Base-by-base conservation (phyloP, 169 alveolate genomes). In the Besnoitia besnoiti region DNA sequence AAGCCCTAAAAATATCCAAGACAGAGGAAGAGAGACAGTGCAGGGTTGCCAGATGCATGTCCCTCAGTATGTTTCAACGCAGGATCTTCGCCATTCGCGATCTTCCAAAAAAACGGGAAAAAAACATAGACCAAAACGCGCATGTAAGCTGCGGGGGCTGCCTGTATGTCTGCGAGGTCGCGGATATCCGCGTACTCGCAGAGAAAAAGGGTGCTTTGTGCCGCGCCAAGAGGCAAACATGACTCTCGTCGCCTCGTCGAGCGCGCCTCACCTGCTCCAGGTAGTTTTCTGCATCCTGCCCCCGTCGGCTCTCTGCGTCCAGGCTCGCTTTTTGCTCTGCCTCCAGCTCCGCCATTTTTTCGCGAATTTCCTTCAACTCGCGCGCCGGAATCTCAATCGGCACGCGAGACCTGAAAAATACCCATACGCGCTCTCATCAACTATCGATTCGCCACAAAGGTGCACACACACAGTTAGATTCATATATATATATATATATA, bases 361-460 rank as follows among this genome's bases (percentile, higher is more conserved):
- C 59, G 40, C 50, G 82, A 37, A 89, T 91, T 42, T 76, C 94
- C 47, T 40, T 76, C 94, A 90, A 16, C 42, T 90, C 94, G 12
- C 79, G 77, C 40, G 67, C 91, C 24, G 85, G 59, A 47, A 90
- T 77, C 67, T 90, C 91, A 40, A 90, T 42, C 46, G 94, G 94
- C 24, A 90, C 76, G 39, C 94, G 85, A 0, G 94, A 90, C 90
- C 94, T 90, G 59, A 39, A n/a, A 4, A 39, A 16, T n/a, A 1
- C 2, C 14, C 19, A 35, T 61, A 30, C 5, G 76, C 5, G 76
- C 24, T 35, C 39, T 30, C 1, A 2, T n/a, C 80, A 50, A n/a
- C 39, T 35, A n/a, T 35, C 24, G 44, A 1, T 1, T 7, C 3
- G 46, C n/a, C 44, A 67, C 44, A 67, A 30, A n/a, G 10, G n/a